These are phyloP conservation scores for Pseudogymnoascus sp. DNA, from an alignment of 2,329 filamentous ascomycete genomes.

Conservation along the genomic window DNA sequence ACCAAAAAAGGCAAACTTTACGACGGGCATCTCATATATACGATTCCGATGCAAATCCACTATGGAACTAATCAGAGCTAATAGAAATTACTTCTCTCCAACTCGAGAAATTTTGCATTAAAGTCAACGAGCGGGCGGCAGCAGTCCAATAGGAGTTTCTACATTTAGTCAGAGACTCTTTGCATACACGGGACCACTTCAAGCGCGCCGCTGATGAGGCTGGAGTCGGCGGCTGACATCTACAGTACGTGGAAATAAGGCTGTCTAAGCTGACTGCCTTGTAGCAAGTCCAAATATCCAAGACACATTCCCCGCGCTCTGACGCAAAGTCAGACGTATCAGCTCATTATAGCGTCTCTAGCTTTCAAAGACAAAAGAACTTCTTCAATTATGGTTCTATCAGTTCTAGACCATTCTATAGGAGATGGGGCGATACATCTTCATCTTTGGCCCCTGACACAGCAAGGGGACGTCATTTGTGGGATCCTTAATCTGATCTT, in stretches of 20 bases:
- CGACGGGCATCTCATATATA: constrained; percentile 5
- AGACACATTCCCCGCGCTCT: neutral
- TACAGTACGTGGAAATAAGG: neutral
- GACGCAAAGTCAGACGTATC: neutral
- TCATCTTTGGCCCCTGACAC: constrained; percentile 4
- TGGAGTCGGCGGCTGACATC: neutral
- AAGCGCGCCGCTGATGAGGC: neutral
- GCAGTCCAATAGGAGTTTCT: constrained; percentile 6
- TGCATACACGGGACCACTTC: constrained; percentile 3
- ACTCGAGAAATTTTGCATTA: neutral
- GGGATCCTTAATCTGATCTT: constrained; percentile 4
- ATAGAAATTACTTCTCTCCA: neutral
- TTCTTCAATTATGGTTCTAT: neutral
- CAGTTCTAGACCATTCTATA: constrained; percentile 1
- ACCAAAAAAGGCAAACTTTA: neutral
- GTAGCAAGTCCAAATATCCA: neutral
- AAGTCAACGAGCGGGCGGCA: neutral
- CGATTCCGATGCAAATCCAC: neutral
- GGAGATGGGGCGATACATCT: neutral
- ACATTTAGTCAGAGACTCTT: constrained; percentile 7
- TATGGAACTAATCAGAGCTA: neutral
- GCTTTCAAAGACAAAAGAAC: neutral
- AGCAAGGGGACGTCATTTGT: neutral
- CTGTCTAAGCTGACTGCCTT: neutral
- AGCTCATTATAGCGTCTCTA: neutral